Evolutionary conservation across 1,284 basidiomycete species (phyloP).

Genomic region (Cutaneotrichosporon sp.): DNA sequence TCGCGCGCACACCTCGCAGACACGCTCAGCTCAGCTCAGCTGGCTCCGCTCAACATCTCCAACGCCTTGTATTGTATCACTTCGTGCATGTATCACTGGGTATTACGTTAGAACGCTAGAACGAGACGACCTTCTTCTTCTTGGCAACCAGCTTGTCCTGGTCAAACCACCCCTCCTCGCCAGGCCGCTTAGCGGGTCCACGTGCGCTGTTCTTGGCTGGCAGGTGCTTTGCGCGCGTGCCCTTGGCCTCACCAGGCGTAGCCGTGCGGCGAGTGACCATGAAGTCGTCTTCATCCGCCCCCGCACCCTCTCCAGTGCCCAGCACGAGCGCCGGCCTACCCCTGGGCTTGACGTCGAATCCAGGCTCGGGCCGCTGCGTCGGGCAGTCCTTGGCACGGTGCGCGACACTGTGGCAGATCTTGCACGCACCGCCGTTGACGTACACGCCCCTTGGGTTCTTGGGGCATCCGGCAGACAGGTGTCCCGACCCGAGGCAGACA

Average conservation of each 20-base stretch:
- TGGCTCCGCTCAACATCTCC: background rate
- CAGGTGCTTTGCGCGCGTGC: conserved; percentile 25
- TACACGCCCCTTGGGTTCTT: conserved; percentile 83
- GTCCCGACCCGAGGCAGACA: conserved; percentile 76
- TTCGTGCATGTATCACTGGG: conserved; percentile 10
- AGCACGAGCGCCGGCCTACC: conserved; percentile 4
- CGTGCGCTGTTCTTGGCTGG: conserved; percentile 44
- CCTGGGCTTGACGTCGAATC: background rate
- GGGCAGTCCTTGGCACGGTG: conserved; percentile 84
- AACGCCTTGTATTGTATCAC: conserved; percentile 7
- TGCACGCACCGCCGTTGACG: conserved; percentile 86
- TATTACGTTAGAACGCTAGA: conserved; percentile 21
- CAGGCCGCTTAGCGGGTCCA: conserved; percentile 30
- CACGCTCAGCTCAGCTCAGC: background rate
- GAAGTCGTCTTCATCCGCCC: conserved; percentile 92
- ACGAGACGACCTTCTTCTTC: conserved; percentile 27
- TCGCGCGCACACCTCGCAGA: background rate
- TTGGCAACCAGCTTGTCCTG: conserved; percentile 4
- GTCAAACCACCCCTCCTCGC: conserved; percentile 24
- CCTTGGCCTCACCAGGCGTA: conserved; percentile 11
- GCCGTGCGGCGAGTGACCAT: conserved; percentile 58
- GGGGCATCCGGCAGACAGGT: conserved; percentile 77
- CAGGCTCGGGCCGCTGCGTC: conserved; percentile 23
- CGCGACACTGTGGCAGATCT: conserved; percentile 76
- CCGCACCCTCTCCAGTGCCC: conserved; percentile 54